Evolutionary conservation across 257 asterid species (phyloP).

Genomic region (Parsonsia alboflavescens): DNA sequence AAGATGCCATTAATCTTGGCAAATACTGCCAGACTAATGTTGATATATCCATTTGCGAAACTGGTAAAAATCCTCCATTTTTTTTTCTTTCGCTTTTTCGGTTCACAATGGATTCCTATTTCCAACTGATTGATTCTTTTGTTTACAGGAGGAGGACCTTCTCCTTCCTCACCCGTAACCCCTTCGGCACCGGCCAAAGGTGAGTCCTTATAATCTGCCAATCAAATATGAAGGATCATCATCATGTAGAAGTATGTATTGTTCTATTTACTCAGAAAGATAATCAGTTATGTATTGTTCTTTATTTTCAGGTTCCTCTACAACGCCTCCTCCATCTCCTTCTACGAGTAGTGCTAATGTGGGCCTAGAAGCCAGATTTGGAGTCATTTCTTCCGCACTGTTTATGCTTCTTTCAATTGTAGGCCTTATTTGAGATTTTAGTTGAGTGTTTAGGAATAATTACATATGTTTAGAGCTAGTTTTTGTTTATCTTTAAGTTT

Average conservation of each 20-base stretch:
- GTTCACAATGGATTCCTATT: too few species aligned
- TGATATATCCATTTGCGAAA: conserved; percentile 4
- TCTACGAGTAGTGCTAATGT: neutral
- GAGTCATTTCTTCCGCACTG: neutral
- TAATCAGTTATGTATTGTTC: too few species aligned
- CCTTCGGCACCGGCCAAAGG: too few species aligned
- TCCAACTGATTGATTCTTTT: too few species aligned
- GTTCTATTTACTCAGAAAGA: too few species aligned
- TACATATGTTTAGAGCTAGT: neutral
- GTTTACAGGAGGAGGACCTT: too few species aligned
- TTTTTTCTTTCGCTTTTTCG: neutral
- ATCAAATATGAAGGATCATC: too few species aligned
- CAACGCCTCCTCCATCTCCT: neutral
- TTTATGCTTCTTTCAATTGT: neutral
- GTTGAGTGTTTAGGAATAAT: too few species aligned
- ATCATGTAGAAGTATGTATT: too few species aligned
- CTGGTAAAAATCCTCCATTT: neutral
- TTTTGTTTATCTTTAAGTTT: neutral
- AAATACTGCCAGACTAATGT: conserved; percentile 10
- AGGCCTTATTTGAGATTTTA: neutral
- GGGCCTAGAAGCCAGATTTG: neutral
- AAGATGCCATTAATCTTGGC: conserved; percentile 1
- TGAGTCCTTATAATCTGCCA: too few species aligned
- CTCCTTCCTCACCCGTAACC: too few species aligned
- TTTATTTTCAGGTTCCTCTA: too few species aligned